Percentiles rank a stretch among this genome's conserved stretches.
phyloP scores from a whole-genome alignment of 2,329 filamentous ascomycete genomes.

The Pleomassaria siparia region DNA sequence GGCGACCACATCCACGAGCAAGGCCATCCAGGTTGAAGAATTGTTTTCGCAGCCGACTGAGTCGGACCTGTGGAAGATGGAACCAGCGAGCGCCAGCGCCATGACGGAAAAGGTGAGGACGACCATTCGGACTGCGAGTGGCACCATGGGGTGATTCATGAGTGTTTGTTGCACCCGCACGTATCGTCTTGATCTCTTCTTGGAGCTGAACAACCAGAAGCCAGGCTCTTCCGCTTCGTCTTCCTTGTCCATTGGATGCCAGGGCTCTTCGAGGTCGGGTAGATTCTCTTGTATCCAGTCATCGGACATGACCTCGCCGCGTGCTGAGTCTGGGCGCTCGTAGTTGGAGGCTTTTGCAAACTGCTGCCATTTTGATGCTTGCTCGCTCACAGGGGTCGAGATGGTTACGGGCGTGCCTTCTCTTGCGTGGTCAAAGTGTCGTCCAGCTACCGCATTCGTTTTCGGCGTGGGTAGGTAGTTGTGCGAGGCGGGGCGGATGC shows the following conservation, averaged over 20 bases:
- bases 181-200: slow-evolving; percentile 55
- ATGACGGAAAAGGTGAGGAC: slow-evolving; percentile 82
- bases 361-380: slow-evolving; percentile 42
- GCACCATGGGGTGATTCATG: slow-evolving; percentile 81
- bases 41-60: slow-evolving; percentile 44
- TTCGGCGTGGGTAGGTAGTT: slow-evolving; percentile 43
- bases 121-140: slow-evolving; percentile 76
- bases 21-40: slow-evolving; percentile 79
- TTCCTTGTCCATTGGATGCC: slow-evolving; percentile 58
- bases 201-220: slow-evolving; percentile 51
- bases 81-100: slow-evolving; percentile 75
- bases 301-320: slow-evolving; percentile 42
- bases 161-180: slow-evolving; percentile 68
- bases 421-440: slow-evolving; percentile 43
- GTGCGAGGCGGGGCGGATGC: slow-evolving; percentile 38
- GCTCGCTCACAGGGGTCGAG: slow-evolving; percentile 34
- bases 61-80: slow-evolving; percentile 62
- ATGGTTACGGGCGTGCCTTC: slow-evolving; percentile 42
- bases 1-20: slow-evolving; percentile 85
- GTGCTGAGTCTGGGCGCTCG: slow-evolving; percentile 23
- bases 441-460: slow-evolving; percentile 38
- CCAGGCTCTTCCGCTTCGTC: slow-evolving; percentile 52
- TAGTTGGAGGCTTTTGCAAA: slow-evolving; percentile 38
- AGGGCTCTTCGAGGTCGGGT: slow-evolving; percentile 50
- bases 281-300: slow-evolving; percentile 54